These are phyloP conservation scores for Phoenix dactylifera DNA, from an alignment of 176 grass and related monocot species.

Conservation along the genomic window DNA sequence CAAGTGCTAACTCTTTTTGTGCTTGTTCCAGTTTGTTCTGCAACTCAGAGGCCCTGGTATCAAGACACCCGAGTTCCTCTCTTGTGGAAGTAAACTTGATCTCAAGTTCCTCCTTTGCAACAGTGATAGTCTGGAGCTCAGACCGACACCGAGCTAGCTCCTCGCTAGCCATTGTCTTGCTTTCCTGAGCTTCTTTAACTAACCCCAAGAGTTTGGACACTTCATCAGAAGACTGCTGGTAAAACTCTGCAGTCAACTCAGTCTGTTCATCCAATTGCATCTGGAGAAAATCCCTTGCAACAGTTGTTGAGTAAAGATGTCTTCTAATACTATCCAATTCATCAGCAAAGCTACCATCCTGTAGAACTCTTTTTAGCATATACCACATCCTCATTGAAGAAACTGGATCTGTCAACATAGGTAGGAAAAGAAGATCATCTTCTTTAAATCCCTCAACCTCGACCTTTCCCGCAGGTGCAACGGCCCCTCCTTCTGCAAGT, in stretches of 20 bases:
- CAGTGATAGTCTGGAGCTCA: slow-evolving; percentile 35
- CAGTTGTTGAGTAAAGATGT: slow-evolving; percentile 47
- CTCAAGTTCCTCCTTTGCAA: slow-evolving; percentile 47
- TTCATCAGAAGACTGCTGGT: slow-evolving; percentile 34
- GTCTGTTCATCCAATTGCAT: slow-evolving; percentile 51
- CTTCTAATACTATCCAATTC: slow-evolving; percentile 41
- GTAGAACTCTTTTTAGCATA: background rate
- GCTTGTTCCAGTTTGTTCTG: slow-evolving; percentile 38
- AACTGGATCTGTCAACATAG: background rate
- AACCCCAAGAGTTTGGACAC: slow-evolving; percentile 28
- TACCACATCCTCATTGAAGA: background rate
- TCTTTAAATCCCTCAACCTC: background rate
- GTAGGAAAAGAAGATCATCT: background rate
- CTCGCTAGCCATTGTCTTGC: slow-evolving; percentile 23
- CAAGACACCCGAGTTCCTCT: slow-evolving; percentile 30
- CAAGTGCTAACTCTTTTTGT: slow-evolving; percentile 23
- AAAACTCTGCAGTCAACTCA: slow-evolving; percentile 28
- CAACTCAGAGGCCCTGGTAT: slow-evolving; percentile 35
- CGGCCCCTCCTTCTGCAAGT: background rate
- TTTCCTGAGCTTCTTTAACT: slow-evolving; percentile 49
- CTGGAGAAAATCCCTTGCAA: slow-evolving; percentile 73
- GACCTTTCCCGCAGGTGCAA: background rate
- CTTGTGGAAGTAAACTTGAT: slow-evolving; percentile 27
- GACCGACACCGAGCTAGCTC: slow-evolving; percentile 55
- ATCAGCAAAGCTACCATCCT: slow-evolving; percentile 13